A percentile compares a stretch with the other conserved stretches of the same genome.
These are phyloP conservation scores for Paraphoma chrysanthemicola DNA, from an alignment of 2,329 filamentous ascomycete species.

Conservation along the genomic window DNA sequence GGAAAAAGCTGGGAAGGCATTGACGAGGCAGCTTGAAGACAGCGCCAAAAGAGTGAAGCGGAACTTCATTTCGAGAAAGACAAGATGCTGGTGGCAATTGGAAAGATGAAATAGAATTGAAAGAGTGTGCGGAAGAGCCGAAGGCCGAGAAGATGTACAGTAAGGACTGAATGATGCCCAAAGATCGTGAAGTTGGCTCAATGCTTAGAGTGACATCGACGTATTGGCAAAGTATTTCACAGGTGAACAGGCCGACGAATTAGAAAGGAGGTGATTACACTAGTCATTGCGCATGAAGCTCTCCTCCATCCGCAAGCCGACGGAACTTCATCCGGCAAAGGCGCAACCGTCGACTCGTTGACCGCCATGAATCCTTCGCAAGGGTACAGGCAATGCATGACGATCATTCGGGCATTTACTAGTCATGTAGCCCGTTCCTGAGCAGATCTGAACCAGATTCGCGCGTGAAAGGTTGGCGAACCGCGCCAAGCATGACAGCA, in stretches of 20 bases:
- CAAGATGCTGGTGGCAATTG: not conserved
- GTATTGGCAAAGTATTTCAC: no score
- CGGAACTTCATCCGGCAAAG: not conserved
- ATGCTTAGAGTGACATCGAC: not conserved
- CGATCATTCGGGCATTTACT: not conserved
- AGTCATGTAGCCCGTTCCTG: not conserved
- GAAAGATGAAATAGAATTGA: not conserved
- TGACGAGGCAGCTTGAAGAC: conserved; percentile 7
- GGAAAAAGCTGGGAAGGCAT: conserved; percentile 21
- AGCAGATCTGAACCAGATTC: not conserved
- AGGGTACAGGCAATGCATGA: not conserved
- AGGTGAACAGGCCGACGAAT: no score
- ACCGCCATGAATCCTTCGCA: not conserved
- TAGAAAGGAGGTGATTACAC: no score
- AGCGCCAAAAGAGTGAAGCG: conserved; percentile 14
- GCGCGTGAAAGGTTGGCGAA: not conserved
- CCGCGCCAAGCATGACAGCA: no score
- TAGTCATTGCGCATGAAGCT: no score
- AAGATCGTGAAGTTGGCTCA: not conserved
- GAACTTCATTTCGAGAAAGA: conserved; percentile 18
- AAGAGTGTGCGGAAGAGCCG: not conserved
- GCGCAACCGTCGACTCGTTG: not conserved
- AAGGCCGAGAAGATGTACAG: not conserved
- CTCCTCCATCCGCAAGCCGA: no score
- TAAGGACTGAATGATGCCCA: not conserved